Evolutionary conservation across 257 asterid genomes (phyloP).

Genomic region (Buddleja alternifolia): DNA sequence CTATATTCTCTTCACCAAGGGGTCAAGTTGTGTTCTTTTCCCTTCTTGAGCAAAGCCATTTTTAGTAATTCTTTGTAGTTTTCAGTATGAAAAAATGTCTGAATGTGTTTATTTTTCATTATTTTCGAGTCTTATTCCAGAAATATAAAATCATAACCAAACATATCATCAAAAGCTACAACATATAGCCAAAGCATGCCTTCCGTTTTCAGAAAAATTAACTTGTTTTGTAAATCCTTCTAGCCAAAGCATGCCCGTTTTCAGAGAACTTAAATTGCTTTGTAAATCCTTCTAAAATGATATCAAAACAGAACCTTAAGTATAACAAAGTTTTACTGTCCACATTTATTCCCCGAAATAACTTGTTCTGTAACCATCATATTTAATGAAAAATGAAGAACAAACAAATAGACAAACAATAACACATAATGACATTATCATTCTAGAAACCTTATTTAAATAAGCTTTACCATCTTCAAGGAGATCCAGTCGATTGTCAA

Average conservation of each 20-base stretch:
- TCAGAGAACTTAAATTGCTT: background rate
- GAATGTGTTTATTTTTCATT: too few species aligned
- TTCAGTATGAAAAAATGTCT: too few species aligned
- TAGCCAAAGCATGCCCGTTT: too few species aligned
- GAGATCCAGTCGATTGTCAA: too few species aligned
- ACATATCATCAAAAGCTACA: too few species aligned
- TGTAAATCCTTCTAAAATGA: background rate
- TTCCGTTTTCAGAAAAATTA: background rate
- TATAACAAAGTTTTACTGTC: background rate
- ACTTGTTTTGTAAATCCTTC: background rate
- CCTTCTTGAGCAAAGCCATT: conserved; percentile 6
- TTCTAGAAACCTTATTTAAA: background rate
- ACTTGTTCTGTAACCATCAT: background rate
- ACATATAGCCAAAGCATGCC: too few species aligned
- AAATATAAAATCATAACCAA: too few species aligned
- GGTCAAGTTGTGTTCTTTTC: background rate
- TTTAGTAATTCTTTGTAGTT: background rate
- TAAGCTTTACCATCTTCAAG: background rate
- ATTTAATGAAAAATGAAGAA: background rate
- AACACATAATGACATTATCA: background rate
- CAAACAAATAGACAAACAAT: background rate
- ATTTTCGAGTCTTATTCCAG: too few species aligned
- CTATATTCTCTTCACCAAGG: background rate
- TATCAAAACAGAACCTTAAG: background rate
- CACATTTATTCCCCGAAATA: background rate